phyloP scores from a whole-genome alignment of 352 stramenopile genomes.

The Halophytophthora polymorphica region DNA sequence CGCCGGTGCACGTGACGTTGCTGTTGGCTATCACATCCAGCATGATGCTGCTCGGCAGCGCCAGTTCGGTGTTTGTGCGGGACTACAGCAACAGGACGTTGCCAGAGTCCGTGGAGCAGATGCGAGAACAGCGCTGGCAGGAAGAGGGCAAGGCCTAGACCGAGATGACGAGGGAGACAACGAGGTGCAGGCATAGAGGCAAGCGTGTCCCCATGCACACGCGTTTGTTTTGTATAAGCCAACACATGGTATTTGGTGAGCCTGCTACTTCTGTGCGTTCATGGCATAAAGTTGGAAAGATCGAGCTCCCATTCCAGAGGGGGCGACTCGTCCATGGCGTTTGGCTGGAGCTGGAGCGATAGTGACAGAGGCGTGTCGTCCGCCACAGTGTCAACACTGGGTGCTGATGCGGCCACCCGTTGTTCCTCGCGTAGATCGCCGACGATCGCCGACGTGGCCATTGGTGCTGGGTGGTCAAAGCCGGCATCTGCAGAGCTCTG shows the following conservation, averaged over 20 bases:
- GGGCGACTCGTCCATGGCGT: slow-evolving; percentile 8
- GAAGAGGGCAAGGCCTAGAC: slow-evolving; percentile 2
- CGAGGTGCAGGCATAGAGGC: not conserved
- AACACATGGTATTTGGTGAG: slow-evolving; percentile 4
- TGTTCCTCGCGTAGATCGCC: not conserved
- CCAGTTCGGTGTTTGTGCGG: slow-evolving; percentile 51
- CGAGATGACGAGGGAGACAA: not conserved
- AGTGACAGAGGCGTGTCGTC: not conserved
- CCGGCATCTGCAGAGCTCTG: not conserved
- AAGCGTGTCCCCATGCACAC: not conserved
- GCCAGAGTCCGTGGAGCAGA: slow-evolving; percentile 54
- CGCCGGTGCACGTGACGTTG: slow-evolving; percentile 68
- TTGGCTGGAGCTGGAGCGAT: not conserved
- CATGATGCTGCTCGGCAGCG: slow-evolving; percentile 78
- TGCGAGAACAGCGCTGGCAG: slow-evolving; percentile 26
- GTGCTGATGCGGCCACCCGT: not conserved
- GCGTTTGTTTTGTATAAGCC: slow-evolving; percentile 2
- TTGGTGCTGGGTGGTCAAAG: not conserved
- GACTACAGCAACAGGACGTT: slow-evolving; percentile 60
- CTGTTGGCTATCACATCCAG: slow-evolving; percentile 70
- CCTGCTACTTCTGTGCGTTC: slow-evolving; percentile 3
- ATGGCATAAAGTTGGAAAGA: slow-evolving; percentile 63
- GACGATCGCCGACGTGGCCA: not conserved
- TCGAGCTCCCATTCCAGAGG: slow-evolving; percentile 54
- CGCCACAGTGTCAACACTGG: not conserved